phyloP scores from a whole-genome alignment of 148 eudicot genomes.

The Diospyros lotus region DNA sequence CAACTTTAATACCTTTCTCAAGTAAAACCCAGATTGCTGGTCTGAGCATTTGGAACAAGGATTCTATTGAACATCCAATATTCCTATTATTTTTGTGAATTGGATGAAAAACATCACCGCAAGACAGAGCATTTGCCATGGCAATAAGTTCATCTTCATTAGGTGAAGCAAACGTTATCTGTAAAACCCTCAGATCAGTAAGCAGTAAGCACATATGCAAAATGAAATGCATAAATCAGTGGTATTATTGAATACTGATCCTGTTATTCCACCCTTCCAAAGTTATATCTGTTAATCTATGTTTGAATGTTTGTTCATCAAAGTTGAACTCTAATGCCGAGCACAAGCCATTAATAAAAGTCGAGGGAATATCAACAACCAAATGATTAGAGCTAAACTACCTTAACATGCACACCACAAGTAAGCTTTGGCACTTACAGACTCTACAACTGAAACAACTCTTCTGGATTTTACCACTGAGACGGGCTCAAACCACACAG shows the following conservation, averaged over 20 bases:
- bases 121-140: conserved; percentile 82
- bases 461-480: conserved; percentile 84
- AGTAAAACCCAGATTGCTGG: conserved; percentile 66
- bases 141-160: conserved; percentile 90
- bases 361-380: neutral
- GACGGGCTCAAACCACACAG: conserved; percentile 99
- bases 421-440: conserved; percentile 50
- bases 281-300: neutral
- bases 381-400: conserved; percentile 4
- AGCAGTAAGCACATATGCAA: neutral
- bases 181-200: conserved; percentile 15
- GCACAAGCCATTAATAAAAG: neutral
- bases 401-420: conserved; percentile 1
- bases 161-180: conserved; percentile 89
- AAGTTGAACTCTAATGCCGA: neutral
- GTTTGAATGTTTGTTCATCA: neutral
- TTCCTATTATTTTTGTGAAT: conserved; percentile 25
- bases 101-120: conserved; percentile 34
- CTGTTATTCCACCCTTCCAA: neutral
- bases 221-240: neutral
- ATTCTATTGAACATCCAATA: conserved; percentile 33
- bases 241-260: neutral
- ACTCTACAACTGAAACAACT: conserved; percentile 56
- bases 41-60: conserved; percentile 62
- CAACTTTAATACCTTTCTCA: conserved; percentile 49